Base-by-base conservation (phyloP, 2,329 filamentous ascomycete species). In the Lithohypha guttulata region DNA sequence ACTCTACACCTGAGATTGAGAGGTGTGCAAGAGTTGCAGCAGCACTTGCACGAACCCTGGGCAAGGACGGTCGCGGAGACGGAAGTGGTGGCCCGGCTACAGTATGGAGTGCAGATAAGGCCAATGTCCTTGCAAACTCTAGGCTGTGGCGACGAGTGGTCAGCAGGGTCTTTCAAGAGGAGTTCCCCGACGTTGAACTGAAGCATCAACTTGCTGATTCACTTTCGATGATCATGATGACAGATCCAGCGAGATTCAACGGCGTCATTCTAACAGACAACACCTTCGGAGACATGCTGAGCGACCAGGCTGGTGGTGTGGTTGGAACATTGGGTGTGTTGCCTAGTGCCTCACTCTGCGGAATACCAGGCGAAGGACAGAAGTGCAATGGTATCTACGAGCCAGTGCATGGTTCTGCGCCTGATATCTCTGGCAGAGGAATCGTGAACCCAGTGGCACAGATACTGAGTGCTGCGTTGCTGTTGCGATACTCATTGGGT, bases 231-330 rank as follows among this genome's bases (percentile, higher is more conserved):
- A 94, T 94, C 77, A 94, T 96, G 75, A 84, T 93, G 54, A 94
- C 85, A 53, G 87, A 96, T 69, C 91, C 91, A 39, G 69, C 79
- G 38, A 87, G 87, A 42, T 98, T 96, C 78, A 95, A 94, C 72
- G 50, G 49, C 18, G 87, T 98, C 43, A 79, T 98, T 42, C 91
- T 98, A 66, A 81, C 79, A 71, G 91, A 91, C 64, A 98, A 98
- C 75, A 75, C 96, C 57, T 98, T 96, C 73, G 91, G 91, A 66
- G 91, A 96, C 69, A 98, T 98, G 74, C 77, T 98, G 51, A 96
- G 89, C 58, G 91, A 98, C 66, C 94, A 96, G 85, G 96, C 91
- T 72, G 91, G 91, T 57, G 91, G 91, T 70, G 75, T 98, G 54
- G 96, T 98, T 57, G 91, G 91, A 62, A 91, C 91, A 66, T 82